Base-by-base conservation (phyloP, 371 early-diverging fungal species). In the Dinochytrium kinnereticum region DNA sequence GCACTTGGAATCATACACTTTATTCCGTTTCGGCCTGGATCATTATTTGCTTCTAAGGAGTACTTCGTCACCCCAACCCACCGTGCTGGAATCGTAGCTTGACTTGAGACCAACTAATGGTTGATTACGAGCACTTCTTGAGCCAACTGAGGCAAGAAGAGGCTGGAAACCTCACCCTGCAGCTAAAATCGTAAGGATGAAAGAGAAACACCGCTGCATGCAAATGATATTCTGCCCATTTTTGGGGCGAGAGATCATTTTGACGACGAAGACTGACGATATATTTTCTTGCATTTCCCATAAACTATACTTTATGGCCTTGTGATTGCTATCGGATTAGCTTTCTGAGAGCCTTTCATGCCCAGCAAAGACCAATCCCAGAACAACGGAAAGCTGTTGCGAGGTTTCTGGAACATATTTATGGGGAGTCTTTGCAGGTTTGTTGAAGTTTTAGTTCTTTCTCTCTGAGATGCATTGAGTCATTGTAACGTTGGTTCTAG, bases 41-140 rank as follows among this genome's bases (percentile, higher is more conserved):
- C n/a, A n/a, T n/a, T n/a, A n/a, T n/a, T n/a, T n/a, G n/a, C n/a
- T n/a, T n/a, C n/a, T n/a, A n/a, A n/a, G n/a, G n/a, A n/a, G n/a
- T n/a, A n/a, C n/a, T n/a, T n/a, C n/a, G n/a, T n/a, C n/a, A n/a
- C n/a, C n/a, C n/a, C n/a, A n/a, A n/a, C n/a, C n/a, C n/a, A n/a
- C n/a, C n/a, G n/a, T n/a, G n/a, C n/a, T n/a, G n/a, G n/a, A n/a
- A n/a, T n/a, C n/a, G n/a, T n/a, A n/a, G n/a, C n/a, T n/a, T n/a
- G n/a, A n/a, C n/a, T n/a, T 44, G 49, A 44, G 49, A 44, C 10
- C 10, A 10, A 21, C 10, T 44, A 13, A 53, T 53, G 55, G 55
- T 61, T 15, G 81, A 80, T 68, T 82, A 80, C 65, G 80, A 78
- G 66, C 59, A 75, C 39, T 84, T 84, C 69, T 67, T 84, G 53